Evolutionary conservation across 257 asterid genomes (phyloP).

Genomic region (Forsythia viridissima): DNA sequence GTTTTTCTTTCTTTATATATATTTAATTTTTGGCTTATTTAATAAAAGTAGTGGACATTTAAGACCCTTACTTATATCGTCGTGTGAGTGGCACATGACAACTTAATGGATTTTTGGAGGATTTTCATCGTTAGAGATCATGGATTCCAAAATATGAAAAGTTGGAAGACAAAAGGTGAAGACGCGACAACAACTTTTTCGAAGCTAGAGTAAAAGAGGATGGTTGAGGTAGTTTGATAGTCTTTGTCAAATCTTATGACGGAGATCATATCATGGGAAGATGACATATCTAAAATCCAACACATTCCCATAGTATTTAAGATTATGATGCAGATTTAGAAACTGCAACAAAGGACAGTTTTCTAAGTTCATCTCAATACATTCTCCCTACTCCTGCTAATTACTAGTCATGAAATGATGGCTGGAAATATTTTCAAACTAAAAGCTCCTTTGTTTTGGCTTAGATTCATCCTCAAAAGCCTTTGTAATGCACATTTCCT

Average conservation of each 20-base stretch:
- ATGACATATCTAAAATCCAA: neutral
- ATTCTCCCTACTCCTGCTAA: neutral
- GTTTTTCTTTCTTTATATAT: neutral
- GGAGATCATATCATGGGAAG: neutral
- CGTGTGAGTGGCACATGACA: neutral
- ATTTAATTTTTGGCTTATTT: neutral
- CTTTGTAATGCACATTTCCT: constrained; percentile 7
- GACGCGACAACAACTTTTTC: no score
- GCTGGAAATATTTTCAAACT: constrained; percentile 20
- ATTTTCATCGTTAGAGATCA: neutral
- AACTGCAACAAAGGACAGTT: neutral
- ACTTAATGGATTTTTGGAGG: neutral
- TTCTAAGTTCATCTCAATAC: neutral
- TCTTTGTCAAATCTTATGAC: neutral
- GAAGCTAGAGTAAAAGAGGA: neutral
- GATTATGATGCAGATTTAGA: neutral
- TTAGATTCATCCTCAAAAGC: constrained; percentile 26
- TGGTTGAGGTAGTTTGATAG: neutral
- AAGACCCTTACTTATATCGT: neutral
- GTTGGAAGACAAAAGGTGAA: neutral
- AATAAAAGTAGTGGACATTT: neutral
- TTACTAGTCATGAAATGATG: neutral
- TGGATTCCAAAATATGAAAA: neutral
- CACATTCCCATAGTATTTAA: neutral
- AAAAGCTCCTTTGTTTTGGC: constrained; percentile 30